Conservation (phyloP, 257 asterid genomes). For the Nicotiana obtusifolia region DNA sequence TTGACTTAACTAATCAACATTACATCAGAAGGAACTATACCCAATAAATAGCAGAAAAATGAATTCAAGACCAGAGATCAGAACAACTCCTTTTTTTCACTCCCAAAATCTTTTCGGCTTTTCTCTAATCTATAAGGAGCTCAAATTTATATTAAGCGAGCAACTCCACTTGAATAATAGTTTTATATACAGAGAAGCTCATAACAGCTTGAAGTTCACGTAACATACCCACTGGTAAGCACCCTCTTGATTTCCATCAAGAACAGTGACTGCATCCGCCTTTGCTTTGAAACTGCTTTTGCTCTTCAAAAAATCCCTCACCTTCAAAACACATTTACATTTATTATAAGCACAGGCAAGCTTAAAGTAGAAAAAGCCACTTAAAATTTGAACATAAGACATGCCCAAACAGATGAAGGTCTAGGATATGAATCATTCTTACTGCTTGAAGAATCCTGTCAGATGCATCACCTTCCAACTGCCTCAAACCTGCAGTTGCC, state of each 20-base stretch:
- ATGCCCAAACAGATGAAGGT: slow-evolving; percentile 1
- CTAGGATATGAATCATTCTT: background rate
- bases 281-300: slow-evolving; percentile 41
- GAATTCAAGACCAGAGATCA: background rate
- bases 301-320: slow-evolving; percentile 39
- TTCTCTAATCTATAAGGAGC: background rate
- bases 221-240: slow-evolving; percentile 69
- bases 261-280: slow-evolving; percentile 53
- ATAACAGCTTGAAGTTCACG: background rate
- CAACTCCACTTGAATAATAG: background rate
- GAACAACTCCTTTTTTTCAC: background rate
- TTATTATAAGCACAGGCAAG: background rate
- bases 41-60: background rate
- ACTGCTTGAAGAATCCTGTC: slow-evolving; percentile 66
- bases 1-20: background rate
- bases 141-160: background rate
- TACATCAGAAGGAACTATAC: background rate
- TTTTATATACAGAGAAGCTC: background rate
- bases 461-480: slow-evolving; percentile 45
- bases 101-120: background rate
- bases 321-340: slow-evolving; percentile 28
- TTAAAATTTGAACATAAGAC: background rate
- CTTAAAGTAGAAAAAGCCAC: background rate
- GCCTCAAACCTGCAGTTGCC: slow-evolving; percentile 88
- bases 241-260: slow-evolving; percentile 68